phyloP scores from a whole-genome alignment of 2,329 filamentous ascomycete species.

The Trichothecium roseum region DNA sequence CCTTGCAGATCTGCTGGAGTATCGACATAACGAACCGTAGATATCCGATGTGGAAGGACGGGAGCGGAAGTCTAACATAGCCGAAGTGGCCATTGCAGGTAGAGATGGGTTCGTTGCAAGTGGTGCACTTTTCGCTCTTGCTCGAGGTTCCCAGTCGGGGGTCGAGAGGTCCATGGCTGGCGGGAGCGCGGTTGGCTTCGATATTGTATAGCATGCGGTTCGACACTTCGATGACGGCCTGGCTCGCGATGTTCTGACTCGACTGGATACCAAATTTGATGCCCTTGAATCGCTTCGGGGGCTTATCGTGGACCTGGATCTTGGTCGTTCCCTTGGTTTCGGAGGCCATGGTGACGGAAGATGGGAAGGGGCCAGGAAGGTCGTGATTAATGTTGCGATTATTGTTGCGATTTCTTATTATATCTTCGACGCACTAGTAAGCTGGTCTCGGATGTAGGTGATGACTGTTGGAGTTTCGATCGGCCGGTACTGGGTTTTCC shows the following conservation, averaged over 20 bases:
- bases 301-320: conserved; percentile 75
- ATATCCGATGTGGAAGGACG: conserved; percentile 93
- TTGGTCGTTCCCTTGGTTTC: conserved; percentile 31
- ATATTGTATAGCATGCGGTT: conserved; percentile 90
- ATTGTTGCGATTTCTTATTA: too few relatives aligned
- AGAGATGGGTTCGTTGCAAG: conserved; percentile 71
- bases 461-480: too few relatives aligned
- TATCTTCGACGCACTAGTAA: too few relatives aligned
- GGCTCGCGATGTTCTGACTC: conserved; percentile 88
- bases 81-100: conserved; percentile 94
- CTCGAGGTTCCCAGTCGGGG: conserved; percentile 79
- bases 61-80: conserved; percentile 79
- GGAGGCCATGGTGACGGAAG: too few relatives aligned
- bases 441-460: too few relatives aligned
- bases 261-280: conserved; percentile 92
- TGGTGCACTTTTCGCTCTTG: conserved; percentile 69
- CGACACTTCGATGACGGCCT: conserved; percentile 90
- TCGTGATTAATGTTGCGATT: too few relatives aligned
- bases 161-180: conserved; percentile 78
- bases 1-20: conserved; percentile 92
- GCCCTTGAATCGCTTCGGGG: conserved; percentile 82
- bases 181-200: conserved; percentile 64
- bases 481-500: too few relatives aligned
- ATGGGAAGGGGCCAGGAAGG: too few relatives aligned
- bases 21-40: conserved; percentile 88